Evolutionary conservation across 2,329 filamentous ascomycete genomes (phyloP).

Genomic region (Rhexocercosporidium sp.): DNA sequence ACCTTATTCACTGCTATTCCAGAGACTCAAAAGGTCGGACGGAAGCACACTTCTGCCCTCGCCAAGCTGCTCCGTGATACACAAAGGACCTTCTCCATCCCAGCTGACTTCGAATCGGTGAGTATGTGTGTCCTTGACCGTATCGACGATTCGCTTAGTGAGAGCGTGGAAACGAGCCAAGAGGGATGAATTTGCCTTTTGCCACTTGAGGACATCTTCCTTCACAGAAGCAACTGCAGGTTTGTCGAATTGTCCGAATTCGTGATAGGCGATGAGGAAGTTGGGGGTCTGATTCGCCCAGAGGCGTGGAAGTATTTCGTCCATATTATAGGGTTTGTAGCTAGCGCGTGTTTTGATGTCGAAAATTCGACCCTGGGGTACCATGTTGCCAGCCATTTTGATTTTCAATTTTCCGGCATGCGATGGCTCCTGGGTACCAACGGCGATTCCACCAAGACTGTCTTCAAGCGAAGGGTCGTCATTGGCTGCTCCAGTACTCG

Average conservation of each 20-base stretch:
- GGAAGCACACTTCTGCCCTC: conserved; percentile 33
- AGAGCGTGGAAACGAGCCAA: conserved; percentile 32
- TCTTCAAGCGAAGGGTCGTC: conserved; percentile 28
- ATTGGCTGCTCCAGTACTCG: too few relatives aligned
- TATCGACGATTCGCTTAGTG: conserved; percentile 32
- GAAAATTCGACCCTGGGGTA: conserved; percentile 39
- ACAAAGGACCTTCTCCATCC: conserved; percentile 30
- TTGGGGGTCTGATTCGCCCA: conserved; percentile 58
- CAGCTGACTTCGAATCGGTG: conserved; percentile 30
- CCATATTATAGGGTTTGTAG: conserved; percentile 27
- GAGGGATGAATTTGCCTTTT: conserved; percentile 22
- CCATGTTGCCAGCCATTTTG: conserved; percentile 43
- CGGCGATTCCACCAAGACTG: conserved; percentile 10
- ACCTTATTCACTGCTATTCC: not conserved
- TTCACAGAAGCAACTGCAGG: conserved; percentile 27
- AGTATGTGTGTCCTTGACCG: conserved; percentile 27
- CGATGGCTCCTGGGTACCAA: conserved; percentile 37
- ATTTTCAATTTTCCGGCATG: conserved; percentile 42
- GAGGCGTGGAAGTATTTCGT: conserved; percentile 49
- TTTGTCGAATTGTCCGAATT: conserved; percentile 47
- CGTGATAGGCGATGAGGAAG: conserved; percentile 57
- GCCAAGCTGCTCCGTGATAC: conserved; percentile 32
- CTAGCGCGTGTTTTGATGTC: conserved; percentile 52
- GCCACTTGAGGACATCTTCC: conserved; percentile 26
- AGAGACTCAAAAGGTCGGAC: conserved; percentile 26